Base-by-base conservation (phyloP, 2,329 filamentous ascomycete species). In the Hypocrella siamensis region DNA sequence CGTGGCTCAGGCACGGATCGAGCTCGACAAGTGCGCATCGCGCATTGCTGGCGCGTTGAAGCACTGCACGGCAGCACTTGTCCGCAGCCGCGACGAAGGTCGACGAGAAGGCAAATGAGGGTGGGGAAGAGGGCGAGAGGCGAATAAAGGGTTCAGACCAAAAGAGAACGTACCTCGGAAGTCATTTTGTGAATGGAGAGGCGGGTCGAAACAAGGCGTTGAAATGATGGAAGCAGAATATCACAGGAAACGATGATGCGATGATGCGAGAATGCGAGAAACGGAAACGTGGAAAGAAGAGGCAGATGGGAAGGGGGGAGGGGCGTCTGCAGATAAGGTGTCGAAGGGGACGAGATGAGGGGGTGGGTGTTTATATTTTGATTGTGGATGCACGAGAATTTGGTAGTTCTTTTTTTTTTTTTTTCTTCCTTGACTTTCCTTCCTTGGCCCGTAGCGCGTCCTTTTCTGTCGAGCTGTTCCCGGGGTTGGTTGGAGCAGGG, bases 161-260 rank as follows among this genome's bases (percentile, higher is more conserved):
- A 22, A 22, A 12, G 21, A 30, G 26, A 24, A 43, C 44, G 40
- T 52, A 54, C 51, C 50, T 54, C 51, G 39, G 47, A 51, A 35
- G 51, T 38, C 51, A 54, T 54, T 32, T 33, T 42, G 33, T 31
- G n/a, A n/a, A n/a, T n/a, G n/a, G n/a, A n/a, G n/a, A n/a, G n/a
- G n/a, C n/a, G n/a, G n/a, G n/a, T n/a, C n/a, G n/a, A n/a, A n/a
- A n/a, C n/a, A n/a, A n/a, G n/a, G n/a, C n/a, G n/a, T n/a, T n/a
- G n/a, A n/a, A n/a, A n/a, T n/a, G n/a, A n/a, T n/a, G n/a, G n/a
- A n/a, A n/a, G n/a, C n/a, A n/a, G n/a, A n/a, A n/a, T n/a, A n/a
- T n/a, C n/a, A 35, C 34, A 35, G 36, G 37, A 38, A 42, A 26
- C 33, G 39, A 38, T 38, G 36, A 38, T 37, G 38, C 35, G 36